Evolutionary conservation across 495 filamentous ascomycete species (phyloP), one percentile per base, ranked within the genome.

Genomic region (Talaromyces wortmannii): DNA sequence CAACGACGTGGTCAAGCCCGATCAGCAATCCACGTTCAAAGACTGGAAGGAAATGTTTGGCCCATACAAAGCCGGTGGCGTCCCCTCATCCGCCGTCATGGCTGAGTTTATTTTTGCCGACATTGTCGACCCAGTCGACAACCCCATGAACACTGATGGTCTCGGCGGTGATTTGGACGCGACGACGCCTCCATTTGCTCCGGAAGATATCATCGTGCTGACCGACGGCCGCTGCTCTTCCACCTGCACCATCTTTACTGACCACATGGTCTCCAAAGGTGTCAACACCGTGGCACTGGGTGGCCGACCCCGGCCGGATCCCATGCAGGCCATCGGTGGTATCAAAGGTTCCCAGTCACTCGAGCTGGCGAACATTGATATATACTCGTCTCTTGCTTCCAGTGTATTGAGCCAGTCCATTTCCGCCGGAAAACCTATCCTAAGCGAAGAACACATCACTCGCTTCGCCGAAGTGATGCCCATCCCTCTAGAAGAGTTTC

Each of bases 241-340:
- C 0, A 64, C 79, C 40, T 83, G 78, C 59, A 64, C 74, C 2
- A 60, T 78, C 8, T 82, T 83, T 60, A 63, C 73, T 23, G 79
- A 83, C 61, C 64, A 78, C 55, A 79, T 83, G 76, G 68, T 71
- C 50, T 64, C 70, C 50, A 57, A 75, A 65, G 77, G 76, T 40
- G 78, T 78, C 6, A 65, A 67, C 6, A 72, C 69, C n/a, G 63
- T 83, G 13, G 76, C 70, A 10, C 66, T 74, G 29, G 80, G 80
- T 42, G 80, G 80, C 0, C 68, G 63, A 2, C 75, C 79, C 7
- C 50, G 57, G 42, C 46, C 55, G n/a, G 69, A 67, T 0, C 69
- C 71, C 8, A 78, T 77, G 73, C 74, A 78, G 61, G 65, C 64
- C 18, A 57, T 69, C 16, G 64, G 65, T 18, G 71, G 71, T 10